phyloP scores from a whole-genome alignment of 208 protist species.

The Perkinsela sp. region DNA sequence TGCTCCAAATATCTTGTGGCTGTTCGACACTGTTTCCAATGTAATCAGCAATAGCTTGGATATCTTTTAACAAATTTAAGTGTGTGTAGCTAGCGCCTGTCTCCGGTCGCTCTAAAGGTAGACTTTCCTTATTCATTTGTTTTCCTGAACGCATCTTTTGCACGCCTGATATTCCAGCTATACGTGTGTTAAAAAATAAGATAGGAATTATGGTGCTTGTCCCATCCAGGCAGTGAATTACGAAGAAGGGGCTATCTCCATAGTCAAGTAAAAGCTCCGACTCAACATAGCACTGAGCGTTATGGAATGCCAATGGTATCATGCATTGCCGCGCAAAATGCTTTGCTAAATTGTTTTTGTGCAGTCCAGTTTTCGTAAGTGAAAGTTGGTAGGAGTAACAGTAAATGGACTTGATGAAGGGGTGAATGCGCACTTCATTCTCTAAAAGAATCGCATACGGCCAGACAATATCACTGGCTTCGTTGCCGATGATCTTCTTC shows the following conservation, averaged over 20 bases:
- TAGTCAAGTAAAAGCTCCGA: constrained; percentile 65
- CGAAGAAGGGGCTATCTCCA: constrained; percentile 53
- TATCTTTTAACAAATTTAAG: constrained; percentile 12
- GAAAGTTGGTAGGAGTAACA: constrained; percentile 52
- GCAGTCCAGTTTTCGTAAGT: constrained; percentile 13
- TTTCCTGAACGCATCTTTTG: constrained; percentile 9
- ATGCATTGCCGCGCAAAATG: constrained; percentile 37
- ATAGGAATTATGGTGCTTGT: neutral
- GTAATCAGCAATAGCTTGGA: constrained; percentile 18
- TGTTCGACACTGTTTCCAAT: constrained; percentile 24
- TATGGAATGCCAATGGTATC: constrained; percentile 62
- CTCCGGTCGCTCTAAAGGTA: no score
- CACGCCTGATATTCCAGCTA: neutral
- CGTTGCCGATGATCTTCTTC: constrained; percentile 53
- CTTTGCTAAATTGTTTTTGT: constrained; percentile 16
- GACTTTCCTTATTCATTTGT: constrained; percentile 3
- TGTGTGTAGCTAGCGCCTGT: constrained; percentile 5
- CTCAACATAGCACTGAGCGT: constrained; percentile 64
- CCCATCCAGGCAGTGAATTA: constrained; percentile 47
- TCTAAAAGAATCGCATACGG: constrained; percentile 51
- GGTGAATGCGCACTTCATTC: constrained; percentile 46
- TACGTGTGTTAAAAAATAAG: neutral
- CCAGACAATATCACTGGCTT: constrained; percentile 55
- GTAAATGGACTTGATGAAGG: constrained; percentile 68
- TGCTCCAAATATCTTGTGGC: constrained; percentile 22